Conservation (phyloP, 257 asterid species). For the Leonotis leonurus region DNA sequence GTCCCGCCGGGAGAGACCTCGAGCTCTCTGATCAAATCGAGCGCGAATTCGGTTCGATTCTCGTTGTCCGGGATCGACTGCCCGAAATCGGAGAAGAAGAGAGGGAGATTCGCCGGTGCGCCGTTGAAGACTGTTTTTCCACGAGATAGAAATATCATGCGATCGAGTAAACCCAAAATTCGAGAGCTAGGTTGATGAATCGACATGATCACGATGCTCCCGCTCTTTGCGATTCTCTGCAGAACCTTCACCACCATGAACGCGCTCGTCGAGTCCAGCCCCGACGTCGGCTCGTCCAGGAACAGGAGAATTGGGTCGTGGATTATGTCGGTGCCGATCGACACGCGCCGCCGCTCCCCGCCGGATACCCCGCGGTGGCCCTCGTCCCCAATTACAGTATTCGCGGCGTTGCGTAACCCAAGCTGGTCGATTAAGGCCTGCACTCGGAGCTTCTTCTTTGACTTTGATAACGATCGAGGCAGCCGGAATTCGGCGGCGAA, state of each 20-base stretch:
- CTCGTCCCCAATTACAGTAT: conserved; percentile 43
- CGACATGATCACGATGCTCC: conserved; percentile 74
- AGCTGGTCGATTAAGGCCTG: conserved; percentile 38
- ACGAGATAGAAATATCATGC: conserved; percentile 50
- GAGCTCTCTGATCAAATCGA: conserved; percentile 56
- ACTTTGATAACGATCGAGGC: conserved; percentile 35
- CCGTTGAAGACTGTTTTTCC: conserved; percentile 66
- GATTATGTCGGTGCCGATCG: conserved; percentile 74
- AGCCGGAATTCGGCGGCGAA: conserved; percentile 68
- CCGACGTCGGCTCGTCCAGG: conserved; percentile 82
- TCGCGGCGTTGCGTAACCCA: conserved; percentile 34
- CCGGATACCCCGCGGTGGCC: conserved; percentile 68
- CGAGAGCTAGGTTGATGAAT: conserved; percentile 77
- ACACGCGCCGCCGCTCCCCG: conserved; percentile 68
- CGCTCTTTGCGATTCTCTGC: conserved; percentile 67
- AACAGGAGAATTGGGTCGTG: conserved; percentile 73
- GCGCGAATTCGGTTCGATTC: conserved; percentile 58
- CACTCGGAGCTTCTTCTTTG: conserved; percentile 35
- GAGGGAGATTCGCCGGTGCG: conserved; percentile 39
- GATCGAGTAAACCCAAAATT: conserved; percentile 50
- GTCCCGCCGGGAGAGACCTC: conserved; percentile 57
- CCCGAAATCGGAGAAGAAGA: conserved; percentile 54
- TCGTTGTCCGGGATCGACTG: conserved; percentile 62
- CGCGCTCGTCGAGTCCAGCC: conserved; percentile 79
- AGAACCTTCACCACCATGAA: conserved; percentile 66